These are phyloP conservation scores for Lathyrus aphaca DNA, from an alignment of 306 rosid species.

Conservation along the genomic window DNA sequence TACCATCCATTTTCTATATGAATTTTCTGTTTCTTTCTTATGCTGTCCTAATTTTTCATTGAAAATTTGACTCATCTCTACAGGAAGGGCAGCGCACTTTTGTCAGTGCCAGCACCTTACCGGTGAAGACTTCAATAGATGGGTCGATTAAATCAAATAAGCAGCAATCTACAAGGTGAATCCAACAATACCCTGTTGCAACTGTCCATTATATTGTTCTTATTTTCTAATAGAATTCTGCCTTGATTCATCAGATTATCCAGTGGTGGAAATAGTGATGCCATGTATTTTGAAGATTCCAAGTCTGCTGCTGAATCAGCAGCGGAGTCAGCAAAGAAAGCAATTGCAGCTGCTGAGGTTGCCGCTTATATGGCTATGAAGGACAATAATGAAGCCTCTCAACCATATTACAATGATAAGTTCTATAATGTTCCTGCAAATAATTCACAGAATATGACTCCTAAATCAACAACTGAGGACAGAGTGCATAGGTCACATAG, in stretches of 20 bases:
- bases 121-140: conserved; percentile 46
- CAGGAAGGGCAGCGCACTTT: conserved; percentile 76
- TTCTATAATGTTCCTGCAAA: conserved; percentile 34
- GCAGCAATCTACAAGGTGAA: conserved; percentile 37
- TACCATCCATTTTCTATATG: conserved; percentile 13
- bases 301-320: conserved; percentile 90
- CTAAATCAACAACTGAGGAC: conserved; percentile 44
- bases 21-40: conserved; percentile 31
- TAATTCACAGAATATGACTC: conserved; percentile 36
- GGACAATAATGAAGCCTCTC: conserved; percentile 47
- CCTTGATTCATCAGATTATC: conserved; percentile 42
- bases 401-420: conserved; percentile 35
- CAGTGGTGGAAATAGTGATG: conserved; percentile 40
- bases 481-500: conserved; percentile 48
- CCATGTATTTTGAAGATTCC: conserved; percentile 57
- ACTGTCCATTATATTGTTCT: neutral
- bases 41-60: neutral
- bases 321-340: conserved; percentile 81
- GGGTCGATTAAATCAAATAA: conserved; percentile 50
- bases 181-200: neutral
- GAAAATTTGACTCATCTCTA: conserved; percentile 10
- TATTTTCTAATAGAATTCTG: conserved; percentile 20
- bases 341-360: conserved; percentile 91
- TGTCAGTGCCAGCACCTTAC: conserved; percentile 73
- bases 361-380: conserved; percentile 88